Conservation (phyloP, 2,329 filamentous ascomycete genomes). For the Cordyceps militaris region DNA sequence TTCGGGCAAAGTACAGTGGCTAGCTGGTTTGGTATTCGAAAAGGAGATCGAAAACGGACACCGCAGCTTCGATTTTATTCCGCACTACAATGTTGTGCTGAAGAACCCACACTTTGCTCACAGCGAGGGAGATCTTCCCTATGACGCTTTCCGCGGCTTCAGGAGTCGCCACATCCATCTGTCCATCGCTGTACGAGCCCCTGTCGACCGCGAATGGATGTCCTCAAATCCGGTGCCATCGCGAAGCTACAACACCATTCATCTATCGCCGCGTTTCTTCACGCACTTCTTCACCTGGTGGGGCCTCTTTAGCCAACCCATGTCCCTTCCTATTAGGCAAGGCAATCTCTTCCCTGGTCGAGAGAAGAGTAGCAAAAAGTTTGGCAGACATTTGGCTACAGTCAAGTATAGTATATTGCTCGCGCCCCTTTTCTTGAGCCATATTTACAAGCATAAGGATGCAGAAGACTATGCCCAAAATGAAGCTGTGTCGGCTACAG, state of each 20-base stretch:
- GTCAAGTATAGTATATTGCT: slow-evolving; percentile 95
- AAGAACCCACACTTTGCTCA: slow-evolving; percentile 72
- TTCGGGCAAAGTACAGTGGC: slow-evolving; percentile 90
- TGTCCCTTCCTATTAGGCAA: slow-evolving; percentile 91
- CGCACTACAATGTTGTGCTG: slow-evolving; percentile 85
- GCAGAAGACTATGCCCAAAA: slow-evolving; percentile 72
- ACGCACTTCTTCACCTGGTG: slow-evolving; percentile 98
- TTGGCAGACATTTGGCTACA: slow-evolving; percentile 91
- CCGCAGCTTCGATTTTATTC: slow-evolving; percentile 80
- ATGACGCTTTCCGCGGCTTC: slow-evolving; percentile 96
- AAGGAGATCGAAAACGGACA: slow-evolving; percentile 64
- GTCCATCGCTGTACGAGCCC: slow-evolving; percentile 84
- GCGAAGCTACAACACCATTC: slow-evolving; percentile 91
- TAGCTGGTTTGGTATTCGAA: slow-evolving; percentile 88
- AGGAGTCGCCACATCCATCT: slow-evolving; percentile 94
- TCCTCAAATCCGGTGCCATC: slow-evolving; percentile 68
- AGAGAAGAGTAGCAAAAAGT: slow-evolving; percentile 98
- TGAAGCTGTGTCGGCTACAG: slow-evolving; percentile 73
- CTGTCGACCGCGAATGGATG: slow-evolving; percentile 79
- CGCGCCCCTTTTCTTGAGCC: slow-evolving; percentile 87
- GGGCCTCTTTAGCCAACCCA: slow-evolving; percentile 89
- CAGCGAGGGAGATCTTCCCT: slow-evolving; percentile 47
- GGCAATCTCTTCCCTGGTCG: slow-evolving; percentile 84
- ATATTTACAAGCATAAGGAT: slow-evolving; percentile 98
- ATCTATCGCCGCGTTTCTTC: slow-evolving; percentile 91